These are phyloP conservation scores for Leccinum subrobustum DNA, from an alignment of 1,284 basidiomycete species.

Conservation along the genomic window DNA sequence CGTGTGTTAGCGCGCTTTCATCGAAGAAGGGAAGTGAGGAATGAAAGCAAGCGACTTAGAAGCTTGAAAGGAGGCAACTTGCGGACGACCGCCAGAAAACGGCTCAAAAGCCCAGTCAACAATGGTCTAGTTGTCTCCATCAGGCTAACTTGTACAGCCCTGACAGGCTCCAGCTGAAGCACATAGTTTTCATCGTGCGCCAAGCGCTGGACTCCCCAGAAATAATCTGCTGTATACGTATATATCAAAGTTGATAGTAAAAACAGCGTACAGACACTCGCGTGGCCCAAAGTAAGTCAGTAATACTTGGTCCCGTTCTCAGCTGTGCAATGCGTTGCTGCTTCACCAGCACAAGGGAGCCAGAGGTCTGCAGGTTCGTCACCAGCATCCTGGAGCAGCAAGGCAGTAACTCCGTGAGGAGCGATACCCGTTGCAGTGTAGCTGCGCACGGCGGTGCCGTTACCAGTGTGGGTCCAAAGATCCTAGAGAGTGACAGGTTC, in stretches of 20 bases:
- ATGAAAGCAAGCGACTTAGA: slow-evolving; percentile 8
- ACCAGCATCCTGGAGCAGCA: slow-evolving; percentile 63
- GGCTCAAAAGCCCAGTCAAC: slow-evolving; percentile 4
- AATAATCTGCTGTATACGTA: not conserved
- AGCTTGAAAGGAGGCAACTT: slow-evolving; percentile 1
- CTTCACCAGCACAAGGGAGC: slow-evolving; percentile 42
- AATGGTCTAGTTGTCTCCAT: not conserved
- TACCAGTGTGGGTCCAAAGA: slow-evolving; percentile 65
- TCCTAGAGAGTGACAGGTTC: slow-evolving; percentile 42
- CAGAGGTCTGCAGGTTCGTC: slow-evolving; percentile 55
- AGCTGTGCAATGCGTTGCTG: slow-evolving; percentile 27
- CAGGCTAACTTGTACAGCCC: not conserved
- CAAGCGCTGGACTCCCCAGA: not conserved
- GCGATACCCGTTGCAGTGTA: slow-evolving; percentile 56
- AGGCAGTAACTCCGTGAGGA: slow-evolving; percentile 63
- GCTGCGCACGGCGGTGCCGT: slow-evolving; percentile 63
- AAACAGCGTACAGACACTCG: not conserved
- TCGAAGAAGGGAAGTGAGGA: slow-evolving; percentile 7
- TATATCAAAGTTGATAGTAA: not conserved
- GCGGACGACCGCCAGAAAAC: slow-evolving; percentile 2
- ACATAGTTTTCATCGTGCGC: not conserved
- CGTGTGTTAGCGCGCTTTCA: not conserved
- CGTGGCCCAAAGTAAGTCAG: not conserved
- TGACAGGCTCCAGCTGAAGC: not conserved
- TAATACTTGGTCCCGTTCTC: slow-evolving; percentile 30